Evolutionary conservation across 352 stramenopile species (phyloP).

Genomic region (Phytopythium sindhum): DNA sequence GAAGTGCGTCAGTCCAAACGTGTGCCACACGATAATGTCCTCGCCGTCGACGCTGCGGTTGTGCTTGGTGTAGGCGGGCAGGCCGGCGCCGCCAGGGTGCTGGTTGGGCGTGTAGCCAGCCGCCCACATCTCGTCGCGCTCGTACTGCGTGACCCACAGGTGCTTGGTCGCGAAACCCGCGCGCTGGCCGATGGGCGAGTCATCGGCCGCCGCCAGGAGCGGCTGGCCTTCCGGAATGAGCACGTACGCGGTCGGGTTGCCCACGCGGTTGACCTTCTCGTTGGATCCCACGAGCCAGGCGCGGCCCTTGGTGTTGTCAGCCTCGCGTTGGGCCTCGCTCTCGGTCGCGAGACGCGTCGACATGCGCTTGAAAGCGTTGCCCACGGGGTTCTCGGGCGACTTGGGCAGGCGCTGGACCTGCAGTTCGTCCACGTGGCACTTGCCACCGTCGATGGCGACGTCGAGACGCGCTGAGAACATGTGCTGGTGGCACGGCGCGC

Average conservation of each 20-base stretch:
- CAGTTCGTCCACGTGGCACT: slow-evolving; percentile 43
- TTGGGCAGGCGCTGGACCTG: slow-evolving; percentile 47
- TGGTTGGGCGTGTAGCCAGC: slow-evolving; percentile 72
- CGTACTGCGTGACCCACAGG: slow-evolving; percentile 71
- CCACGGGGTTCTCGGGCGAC: slow-evolving; percentile 43
- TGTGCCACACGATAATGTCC: slow-evolving; percentile 75
- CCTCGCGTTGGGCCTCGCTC: slow-evolving; percentile 37
- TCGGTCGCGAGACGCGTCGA: slow-evolving; percentile 51
- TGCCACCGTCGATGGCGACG: slow-evolving; percentile 63
- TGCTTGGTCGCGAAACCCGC: slow-evolving; percentile 60
- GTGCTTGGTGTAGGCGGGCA: slow-evolving; percentile 48
- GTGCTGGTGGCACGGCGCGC: slow-evolving; percentile 69
- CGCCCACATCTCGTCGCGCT: slow-evolving; percentile 56
- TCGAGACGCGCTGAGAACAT: slow-evolving; percentile 75
- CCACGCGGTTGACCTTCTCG: slow-evolving; percentile 47
- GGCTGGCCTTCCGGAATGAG: slow-evolving; percentile 52
- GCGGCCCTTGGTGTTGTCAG: slow-evolving; percentile 45
- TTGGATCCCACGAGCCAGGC: slow-evolving; percentile 61
- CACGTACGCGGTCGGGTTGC: slow-evolving; percentile 53
- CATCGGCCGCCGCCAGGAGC: slow-evolving; percentile 39
- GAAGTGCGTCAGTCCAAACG: slow-evolving; percentile 71
- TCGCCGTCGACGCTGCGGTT: slow-evolving; percentile 55
- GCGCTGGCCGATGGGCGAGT: slow-evolving; percentile 46
- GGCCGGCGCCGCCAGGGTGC: slow-evolving; percentile 35
- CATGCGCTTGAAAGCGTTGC: slow-evolving; percentile 53